These are phyloP conservation scores for Lecanicillium sp. DNA, from an alignment of 2,329 filamentous ascomycete species.

Conservation along the genomic window DNA sequence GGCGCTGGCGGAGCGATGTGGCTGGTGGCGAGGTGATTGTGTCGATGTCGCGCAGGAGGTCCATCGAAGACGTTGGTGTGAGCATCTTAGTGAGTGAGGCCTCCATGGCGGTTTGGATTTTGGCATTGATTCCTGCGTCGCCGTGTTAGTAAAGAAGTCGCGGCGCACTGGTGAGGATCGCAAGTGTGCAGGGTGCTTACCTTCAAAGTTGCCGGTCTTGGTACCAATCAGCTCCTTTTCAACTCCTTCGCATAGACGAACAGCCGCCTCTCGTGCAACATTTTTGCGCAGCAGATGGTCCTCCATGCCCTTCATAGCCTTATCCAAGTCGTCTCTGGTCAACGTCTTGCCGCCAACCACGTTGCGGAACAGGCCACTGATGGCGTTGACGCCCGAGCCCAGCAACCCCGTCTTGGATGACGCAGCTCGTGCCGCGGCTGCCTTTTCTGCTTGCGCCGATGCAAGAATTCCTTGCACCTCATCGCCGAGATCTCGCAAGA, in stretches of 20 bases:
- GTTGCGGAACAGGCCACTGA: conserved; percentile 86
- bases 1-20: conserved; percentile 53
- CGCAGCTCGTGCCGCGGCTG: conserved; percentile 36
- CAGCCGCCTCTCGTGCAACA: conserved; percentile 86
- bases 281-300: conserved; percentile 94
- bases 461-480: conserved; percentile 87
- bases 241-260: conserved; percentile 85
- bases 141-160: conserved; percentile 4
- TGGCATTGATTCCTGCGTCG: conserved; percentile 61
- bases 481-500: conserved; percentile 86
- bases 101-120: conserved; percentile 81
- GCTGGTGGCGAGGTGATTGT: conserved; percentile 61
- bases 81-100: conserved; percentile 90
- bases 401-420: conserved; percentile 56
- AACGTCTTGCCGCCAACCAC: conserved; percentile 91
- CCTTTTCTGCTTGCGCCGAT: conserved; percentile 62
- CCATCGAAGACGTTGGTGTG: conserved; percentile 88
- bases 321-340: conserved; percentile 81
- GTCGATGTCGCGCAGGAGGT: conserved; percentile 89
- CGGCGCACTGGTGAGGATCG: too few species aligned
- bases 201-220: conserved; percentile 89
- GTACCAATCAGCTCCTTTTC: conserved; percentile 83
- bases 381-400: conserved; percentile 70
- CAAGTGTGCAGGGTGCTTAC: too few species aligned
- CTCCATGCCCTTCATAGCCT: conserved; percentile 92